Base-by-base conservation (phyloP, 257 asterid species). In the Cynanchum wilfordii region DNA sequence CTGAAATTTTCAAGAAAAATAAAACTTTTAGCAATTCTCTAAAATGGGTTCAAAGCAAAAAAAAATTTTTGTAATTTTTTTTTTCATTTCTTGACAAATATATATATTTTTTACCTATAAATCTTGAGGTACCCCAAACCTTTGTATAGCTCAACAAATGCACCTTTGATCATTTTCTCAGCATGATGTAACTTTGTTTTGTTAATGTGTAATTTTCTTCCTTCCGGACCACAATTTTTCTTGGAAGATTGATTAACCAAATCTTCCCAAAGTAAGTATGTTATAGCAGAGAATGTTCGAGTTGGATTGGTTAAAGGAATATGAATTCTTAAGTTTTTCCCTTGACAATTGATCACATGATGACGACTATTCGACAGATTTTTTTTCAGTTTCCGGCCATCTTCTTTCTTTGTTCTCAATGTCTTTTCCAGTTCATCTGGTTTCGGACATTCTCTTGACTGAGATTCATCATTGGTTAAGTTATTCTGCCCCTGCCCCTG, bases 141-240 rank as follows among this genome's bases (percentile, higher is more conserved):
- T 78, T 85, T 93, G 78, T 91, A 93, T 60, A 93, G 93, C 82
- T 93, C 98, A 71, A 93, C 54, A 64, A 89, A 88, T 10, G 97
- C 98, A 51, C 96, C 94, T 27, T 82, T 83, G 24, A 93, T 93
- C 97, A 93, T 93, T 80, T 93, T 91, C 80, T 93, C 97, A 20
- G 98, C 96, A 76, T 87, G 91, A n/a, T 82, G 95, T 29, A 93
- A 73, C 80, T 86, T 93, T 44, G 78, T 85, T 79, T 79, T 88
- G 80, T 87, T 89, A 56, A 89, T 82, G 57, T 86, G 96, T 69
- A 93, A 30, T 50, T 82, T 84, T 30, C 76, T 80, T 29, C 79
- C 88, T 1, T 84, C 89, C 7, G 74, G 63, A 1, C 86, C 90
- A 82, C 85, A 78, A 33, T 33, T 4, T 89, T 91, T 93, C 80